Percentiles rank a stretch among this genome's conserved stretches.
phyloP scores from a whole-genome alignment of 257 asterid species.

The Solanum chmielewskii region DNA sequence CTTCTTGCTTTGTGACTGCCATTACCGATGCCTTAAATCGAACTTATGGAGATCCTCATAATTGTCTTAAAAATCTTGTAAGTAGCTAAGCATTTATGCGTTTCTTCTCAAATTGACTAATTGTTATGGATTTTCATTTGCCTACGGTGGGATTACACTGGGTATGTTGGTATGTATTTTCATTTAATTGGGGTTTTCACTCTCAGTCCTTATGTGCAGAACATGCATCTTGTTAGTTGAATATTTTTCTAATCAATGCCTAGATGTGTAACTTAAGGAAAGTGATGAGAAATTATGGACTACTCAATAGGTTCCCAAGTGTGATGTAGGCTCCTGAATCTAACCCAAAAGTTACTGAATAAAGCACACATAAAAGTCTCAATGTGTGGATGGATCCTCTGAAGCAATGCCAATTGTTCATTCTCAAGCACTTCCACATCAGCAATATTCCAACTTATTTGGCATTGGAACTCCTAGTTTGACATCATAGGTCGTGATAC shows the following conservation, averaged over 20 bases:
- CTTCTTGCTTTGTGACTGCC: conserved; percentile 88
- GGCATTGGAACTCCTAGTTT: background rate
- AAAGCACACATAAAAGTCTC: background rate
- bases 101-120: background rate
- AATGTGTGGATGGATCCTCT: background rate
- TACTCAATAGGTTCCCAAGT: background rate
- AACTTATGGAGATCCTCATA: conserved; percentile 59
- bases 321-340: background rate
- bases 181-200: background rate
- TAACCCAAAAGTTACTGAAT: background rate
- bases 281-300: background rate
- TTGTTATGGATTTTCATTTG: background rate
- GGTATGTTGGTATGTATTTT: background rate
- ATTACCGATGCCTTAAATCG: conserved; percentile 88
- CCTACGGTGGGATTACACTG: background rate
- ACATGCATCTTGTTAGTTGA: background rate
- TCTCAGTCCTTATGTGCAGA: background rate
- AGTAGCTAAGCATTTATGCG: conserved; percentile 16
- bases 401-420: background rate
- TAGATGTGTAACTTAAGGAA: background rate
- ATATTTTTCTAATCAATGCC: background rate
- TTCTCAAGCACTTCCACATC: background rate
- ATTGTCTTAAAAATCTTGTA: conserved; percentile 56
- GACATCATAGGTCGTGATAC: background rate
- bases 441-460: background rate